phyloP scores from a whole-genome alignment of 129 eudicot species.

The Flaveria bidentis region DNA sequence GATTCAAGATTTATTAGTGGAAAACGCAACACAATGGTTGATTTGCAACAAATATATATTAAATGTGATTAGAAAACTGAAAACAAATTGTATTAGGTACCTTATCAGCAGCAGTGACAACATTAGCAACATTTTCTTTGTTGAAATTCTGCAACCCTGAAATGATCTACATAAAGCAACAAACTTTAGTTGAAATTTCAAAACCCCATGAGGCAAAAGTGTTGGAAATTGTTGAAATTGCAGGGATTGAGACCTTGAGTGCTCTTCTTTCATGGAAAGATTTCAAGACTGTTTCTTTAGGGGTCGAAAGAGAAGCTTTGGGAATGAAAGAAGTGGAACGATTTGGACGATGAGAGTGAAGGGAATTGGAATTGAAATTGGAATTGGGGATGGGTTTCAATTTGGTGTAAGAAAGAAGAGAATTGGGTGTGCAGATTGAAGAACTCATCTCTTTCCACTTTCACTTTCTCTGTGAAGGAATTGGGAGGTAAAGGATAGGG shows the following conservation, averaged over 20 bases:
- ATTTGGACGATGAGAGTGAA: constrained; percentile 26
- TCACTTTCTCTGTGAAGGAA: constrained; percentile 13
- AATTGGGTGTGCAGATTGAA: constrained; percentile 49
- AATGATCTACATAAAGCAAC: constrained; percentile 57
- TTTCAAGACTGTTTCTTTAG: constrained; percentile 66
- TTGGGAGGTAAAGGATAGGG: constrained; percentile 43
- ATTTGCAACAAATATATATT: neutral
- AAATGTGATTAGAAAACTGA: constrained; percentile 2
- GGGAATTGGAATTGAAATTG: constrained; percentile 8
- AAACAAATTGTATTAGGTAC: constrained; percentile 17
- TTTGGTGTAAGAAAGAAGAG: constrained; percentile 42
- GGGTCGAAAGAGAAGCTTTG: constrained; percentile 60
- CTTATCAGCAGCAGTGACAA: constrained; percentile 95
- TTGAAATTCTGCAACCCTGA: constrained; percentile 88
- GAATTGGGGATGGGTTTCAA: constrained; percentile 42
- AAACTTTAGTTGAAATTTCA: neutral
- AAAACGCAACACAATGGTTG: neutral
- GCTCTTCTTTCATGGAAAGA: constrained; percentile 74
- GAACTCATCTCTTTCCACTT: constrained; percentile 46
- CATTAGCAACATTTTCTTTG: constrained; percentile 83
- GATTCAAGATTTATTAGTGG: neutral
- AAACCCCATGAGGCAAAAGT: neutral
- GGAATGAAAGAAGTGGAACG: constrained; percentile 39
- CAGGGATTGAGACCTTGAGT: constrained; percentile 57
- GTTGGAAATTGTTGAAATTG: neutral